Evolutionary conservation across 2,329 filamentous ascomycete species (phyloP).

Genomic region (Alternaria arborescens): DNA sequence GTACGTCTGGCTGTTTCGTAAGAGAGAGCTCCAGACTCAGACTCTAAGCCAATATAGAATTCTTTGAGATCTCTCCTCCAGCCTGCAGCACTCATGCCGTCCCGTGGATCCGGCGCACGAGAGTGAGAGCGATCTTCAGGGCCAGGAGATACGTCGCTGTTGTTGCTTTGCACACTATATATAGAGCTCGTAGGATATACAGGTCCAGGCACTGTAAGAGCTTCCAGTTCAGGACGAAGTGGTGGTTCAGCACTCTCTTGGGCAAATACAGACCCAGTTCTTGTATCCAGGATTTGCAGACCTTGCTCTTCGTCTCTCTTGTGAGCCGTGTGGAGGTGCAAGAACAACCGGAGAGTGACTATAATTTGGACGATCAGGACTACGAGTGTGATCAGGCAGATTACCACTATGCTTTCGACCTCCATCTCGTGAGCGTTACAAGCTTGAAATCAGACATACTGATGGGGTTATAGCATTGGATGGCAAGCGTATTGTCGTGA

Average conservation of each 20-base stretch:
- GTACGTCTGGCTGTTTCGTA: background rate
- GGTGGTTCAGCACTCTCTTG: background rate
- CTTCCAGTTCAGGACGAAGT: background rate
- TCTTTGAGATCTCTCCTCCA: background rate
- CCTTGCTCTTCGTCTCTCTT: background rate
- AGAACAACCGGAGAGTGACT: background rate
- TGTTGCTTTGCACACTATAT: background rate
- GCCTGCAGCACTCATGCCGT: background rate
- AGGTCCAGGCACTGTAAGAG: background rate
- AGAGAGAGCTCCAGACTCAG: background rate
- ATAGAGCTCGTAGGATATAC: background rate
- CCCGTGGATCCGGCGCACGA: background rate
- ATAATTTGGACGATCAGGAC: conserved; percentile 7
- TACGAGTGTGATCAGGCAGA: conserved; percentile 5
- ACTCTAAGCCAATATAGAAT: background rate
- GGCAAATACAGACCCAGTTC: background rate
- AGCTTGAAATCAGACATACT: background rate
- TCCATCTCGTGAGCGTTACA: background rate
- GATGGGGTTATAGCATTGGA: background rate
- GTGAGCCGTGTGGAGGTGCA: background rate
- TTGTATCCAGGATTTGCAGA: background rate
- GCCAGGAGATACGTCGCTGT: background rate
- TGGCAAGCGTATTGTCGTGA: background rate
- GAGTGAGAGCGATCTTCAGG: background rate
- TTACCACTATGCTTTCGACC: conserved; percentile 4